A percentile compares a stretch with the other conserved stretches of the same genome.
These are phyloP conservation scores for Moesziomyces globuligerus DNA, from an alignment of 1,284 basidiomycete species.

Conservation along the genomic window DNA sequence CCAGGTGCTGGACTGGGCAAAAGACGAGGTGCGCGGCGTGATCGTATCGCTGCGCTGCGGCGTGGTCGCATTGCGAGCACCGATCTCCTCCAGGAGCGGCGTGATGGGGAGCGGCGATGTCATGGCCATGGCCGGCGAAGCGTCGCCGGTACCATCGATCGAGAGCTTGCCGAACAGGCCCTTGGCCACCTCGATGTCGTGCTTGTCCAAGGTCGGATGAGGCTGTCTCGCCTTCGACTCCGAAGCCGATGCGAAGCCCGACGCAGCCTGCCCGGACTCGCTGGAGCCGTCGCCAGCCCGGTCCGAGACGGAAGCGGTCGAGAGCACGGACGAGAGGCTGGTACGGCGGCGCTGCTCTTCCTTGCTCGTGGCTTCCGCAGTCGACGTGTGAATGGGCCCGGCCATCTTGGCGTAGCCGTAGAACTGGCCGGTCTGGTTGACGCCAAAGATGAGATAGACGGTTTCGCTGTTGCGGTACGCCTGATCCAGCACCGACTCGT, in stretches of 20 bases:
- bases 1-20: conserved; percentile 43
- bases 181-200: conserved; percentile 30
- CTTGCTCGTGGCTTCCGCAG: conserved; percentile 23
- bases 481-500: conserved; percentile 80
- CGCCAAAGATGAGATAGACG: conserved; percentile 88
- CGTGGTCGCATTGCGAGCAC: neutral
- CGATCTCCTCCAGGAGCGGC: conserved; percentile 18
- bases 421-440: conserved; percentile 80
- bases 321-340: conserved; percentile 26
- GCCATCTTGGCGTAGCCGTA: conserved; percentile 67
- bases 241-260: neutral
- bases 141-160: conserved; percentile 9
- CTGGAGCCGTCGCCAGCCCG: conserved; percentile 18
- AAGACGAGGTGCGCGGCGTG: conserved; percentile 24
- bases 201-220: conserved; percentile 24
- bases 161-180: conserved; percentile 13
- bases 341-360: conserved; percentile 30
- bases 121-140: conserved; percentile 13
- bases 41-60: conserved; percentile 32
- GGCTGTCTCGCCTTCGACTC: neutral
- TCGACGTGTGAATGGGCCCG: conserved; percentile 49
- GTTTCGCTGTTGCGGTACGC: conserved; percentile 87
- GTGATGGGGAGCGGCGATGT: conserved; percentile 41
- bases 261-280: neutral
- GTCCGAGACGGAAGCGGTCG: conserved; percentile 23